Evolutionary conservation across 345 rosid species (phyloP), one percentile per base, ranked within the genome.

Genomic region (Arabidopsis suecica): DNA sequence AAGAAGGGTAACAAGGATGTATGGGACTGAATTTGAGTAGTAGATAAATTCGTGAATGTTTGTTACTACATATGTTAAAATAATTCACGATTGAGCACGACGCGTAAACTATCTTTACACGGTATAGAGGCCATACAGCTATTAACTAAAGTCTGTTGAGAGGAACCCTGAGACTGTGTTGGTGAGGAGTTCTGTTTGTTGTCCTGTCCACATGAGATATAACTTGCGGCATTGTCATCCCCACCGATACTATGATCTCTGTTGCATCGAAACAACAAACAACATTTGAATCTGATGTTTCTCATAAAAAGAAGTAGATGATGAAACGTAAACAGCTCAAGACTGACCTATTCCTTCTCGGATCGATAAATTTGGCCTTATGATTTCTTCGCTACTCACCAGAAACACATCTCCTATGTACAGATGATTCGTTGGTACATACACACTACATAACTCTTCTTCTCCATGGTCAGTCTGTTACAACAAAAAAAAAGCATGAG

Each of bases 161-260:
- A 34, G 86, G 91, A 66, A 88, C 79, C 79, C 88, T 84, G 62
- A 61, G 84, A 49, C 80, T 75, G 57, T 79, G 87, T 80, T 82
- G 80, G 78, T 79, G 80, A 50, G 83, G 77, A 74, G 73, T 50
- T 57, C 44, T 55, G 16, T 22, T 57, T 77, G 82, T 82, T 50
- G 48, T 71, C 75, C 86, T 85, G 61, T 88, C 86, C 44, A 77
- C 58, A 20, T 84, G 86, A 74, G 96, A 83, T 63, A 92, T 79
- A 57, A 88, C 81, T 73, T 88, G 90, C 0, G 97, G 97, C 96
- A 92, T 89, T 16, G 97, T 86, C 97, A 92, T 92, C 13, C 97
- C 97, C 0, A 88, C 86, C 18, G 97, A 89, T 16, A 92, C 92
- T 66, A 89, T 88, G 38, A 92, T 92, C 81, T 92, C 96, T 92